Conservation (phyloP, 768 basidiomycete species). For the Botryobasidium botryosum region DNA sequence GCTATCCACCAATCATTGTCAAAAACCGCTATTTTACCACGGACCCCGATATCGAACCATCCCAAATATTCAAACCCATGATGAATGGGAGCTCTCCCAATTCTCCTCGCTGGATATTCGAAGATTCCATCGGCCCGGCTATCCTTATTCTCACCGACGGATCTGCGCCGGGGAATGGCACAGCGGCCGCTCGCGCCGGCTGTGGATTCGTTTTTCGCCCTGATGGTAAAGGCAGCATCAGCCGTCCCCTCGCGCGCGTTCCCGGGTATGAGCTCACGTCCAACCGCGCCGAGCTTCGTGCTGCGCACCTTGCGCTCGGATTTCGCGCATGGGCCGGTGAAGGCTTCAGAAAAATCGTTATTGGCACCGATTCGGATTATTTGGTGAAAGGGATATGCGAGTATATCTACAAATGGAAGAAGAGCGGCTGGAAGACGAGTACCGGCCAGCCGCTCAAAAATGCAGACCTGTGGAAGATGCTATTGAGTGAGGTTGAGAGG, state of each 20-base stretch:
- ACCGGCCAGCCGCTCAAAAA: conserved; percentile 13
- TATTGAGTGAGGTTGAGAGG: conserved; percentile 10
- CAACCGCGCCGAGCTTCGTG: conserved; percentile 24
- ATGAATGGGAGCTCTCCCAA: too few relatives aligned
- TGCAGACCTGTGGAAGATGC: conserved; percentile 17
- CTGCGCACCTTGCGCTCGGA: conserved; percentile 16
- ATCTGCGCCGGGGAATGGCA: background rate
- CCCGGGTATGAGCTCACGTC: conserved; percentile 18
- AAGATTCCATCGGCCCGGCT: too few relatives aligned
- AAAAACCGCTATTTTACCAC: too few relatives aligned
- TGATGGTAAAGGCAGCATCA: background rate
- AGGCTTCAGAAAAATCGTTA: conserved; percentile 19
- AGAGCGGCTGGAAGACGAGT: conserved; percentile 14
- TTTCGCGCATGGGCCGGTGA: conserved; percentile 18
- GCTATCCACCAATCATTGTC: too few relatives aligned
- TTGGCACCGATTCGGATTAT: conserved; percentile 21
- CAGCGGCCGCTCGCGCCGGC: conserved; percentile 2
- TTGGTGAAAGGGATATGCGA: conserved; percentile 17
- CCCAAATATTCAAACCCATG: too few relatives aligned
- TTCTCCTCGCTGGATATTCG: too few relatives aligned
- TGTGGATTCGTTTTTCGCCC: conserved; percentile 3
- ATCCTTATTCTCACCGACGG: conserved; percentile 10
- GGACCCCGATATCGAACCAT: too few relatives aligned
- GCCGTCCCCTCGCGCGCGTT: background rate
- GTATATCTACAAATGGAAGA: conserved; percentile 16